These are phyloP conservation scores for Debaryomyces udenii DNA, from an alignment of 1,139 yeast genomes.

Conservation along the genomic window DNA sequence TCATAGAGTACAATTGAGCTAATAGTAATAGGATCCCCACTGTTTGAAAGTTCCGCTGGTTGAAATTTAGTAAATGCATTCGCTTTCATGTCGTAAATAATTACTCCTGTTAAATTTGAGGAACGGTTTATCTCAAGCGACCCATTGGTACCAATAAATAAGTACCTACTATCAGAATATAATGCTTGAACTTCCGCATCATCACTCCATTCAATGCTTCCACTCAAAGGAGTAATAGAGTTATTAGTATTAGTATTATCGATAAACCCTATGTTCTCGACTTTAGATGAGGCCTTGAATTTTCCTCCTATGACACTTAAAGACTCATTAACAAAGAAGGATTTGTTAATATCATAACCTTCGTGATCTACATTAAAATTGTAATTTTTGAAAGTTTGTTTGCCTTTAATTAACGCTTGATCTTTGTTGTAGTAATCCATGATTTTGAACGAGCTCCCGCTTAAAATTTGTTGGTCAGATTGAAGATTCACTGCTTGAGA, in stretches of 20 bases:
- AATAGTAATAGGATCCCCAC: conserved; percentile 39
- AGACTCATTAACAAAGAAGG: conserved; percentile 50
- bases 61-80: conserved; percentile 45
- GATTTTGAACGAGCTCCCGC: conserved; percentile 43
- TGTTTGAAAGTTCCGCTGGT: conserved; percentile 45
- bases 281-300: conserved; percentile 26
- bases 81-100: conserved; percentile 52
- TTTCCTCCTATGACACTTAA: conserved; percentile 56
- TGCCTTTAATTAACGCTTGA: conserved; percentile 33
- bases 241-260: conserved; percentile 28
- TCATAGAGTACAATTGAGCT: conserved; percentile 59
- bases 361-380: conserved; percentile 25
- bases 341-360: conserved; percentile 43
- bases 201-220: conserved; percentile 41
- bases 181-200: conserved; percentile 43
- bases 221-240: conserved; percentile 29
- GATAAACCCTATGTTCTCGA: conserved; percentile 43
- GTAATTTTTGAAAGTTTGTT: conserved; percentile 26
- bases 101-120: conserved; percentile 44
- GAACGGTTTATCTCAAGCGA: conserved; percentile 32
- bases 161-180: conserved; percentile 40
- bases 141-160: conserved; percentile 58
- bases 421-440: conserved; percentile 37
- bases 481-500: conserved; percentile 34
- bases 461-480: conserved; percentile 35